Base-by-base conservation (phyloP, 2,329 filamentous ascomycete species). In the Myriosclerotinia duriaeana region DNA sequence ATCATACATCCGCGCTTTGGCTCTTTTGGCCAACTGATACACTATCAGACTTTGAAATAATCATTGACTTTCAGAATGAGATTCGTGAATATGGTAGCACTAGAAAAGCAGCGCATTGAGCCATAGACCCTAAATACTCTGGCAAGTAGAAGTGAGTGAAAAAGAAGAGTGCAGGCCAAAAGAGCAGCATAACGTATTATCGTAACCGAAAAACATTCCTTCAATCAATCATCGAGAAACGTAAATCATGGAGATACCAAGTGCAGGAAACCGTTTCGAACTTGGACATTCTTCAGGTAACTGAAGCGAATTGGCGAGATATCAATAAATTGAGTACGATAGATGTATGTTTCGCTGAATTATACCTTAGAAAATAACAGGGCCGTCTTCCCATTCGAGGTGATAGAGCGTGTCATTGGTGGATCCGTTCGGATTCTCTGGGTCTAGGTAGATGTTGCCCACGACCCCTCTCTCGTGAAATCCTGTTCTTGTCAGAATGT, bases 361-460 rank as follows among this genome's bases (percentile, higher is more conserved):
- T 4, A 15, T 8, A 15, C 15, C 11, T 67, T 52, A 69, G 14
- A n/a, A 46, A 53, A 70, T 9, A 34, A 70, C 22, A 38, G 62
- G 34, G 1, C 60, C 53, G 8, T 34, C 38, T 8, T 34, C 7
- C 64, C 64, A 69, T 60, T 75, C 72, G 0, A 75, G 53, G 15
- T 65, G 22, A 2, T 36, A 20, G 15, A 75, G 50, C 9, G 53
- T 53, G 14, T 67, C 42, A 1, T 4, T 1, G 2, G 71, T 75
- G 4, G 73, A 75, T 1, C 70, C 66, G 4, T 55, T 11, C 22
- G 66, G 59, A 53, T 76, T 75, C 8, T 70, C 66, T 4, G 73
- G 73, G 50, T 75, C 74, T 1, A 69, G 55, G 46, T 71, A 76
- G n/a, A 75, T 60, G 6, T 53, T 70, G 5, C 69, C 69, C 12